Base-by-base conservation (phyloP, 768 basidiomycete genomes). In the Lepiota venenata region DNA sequence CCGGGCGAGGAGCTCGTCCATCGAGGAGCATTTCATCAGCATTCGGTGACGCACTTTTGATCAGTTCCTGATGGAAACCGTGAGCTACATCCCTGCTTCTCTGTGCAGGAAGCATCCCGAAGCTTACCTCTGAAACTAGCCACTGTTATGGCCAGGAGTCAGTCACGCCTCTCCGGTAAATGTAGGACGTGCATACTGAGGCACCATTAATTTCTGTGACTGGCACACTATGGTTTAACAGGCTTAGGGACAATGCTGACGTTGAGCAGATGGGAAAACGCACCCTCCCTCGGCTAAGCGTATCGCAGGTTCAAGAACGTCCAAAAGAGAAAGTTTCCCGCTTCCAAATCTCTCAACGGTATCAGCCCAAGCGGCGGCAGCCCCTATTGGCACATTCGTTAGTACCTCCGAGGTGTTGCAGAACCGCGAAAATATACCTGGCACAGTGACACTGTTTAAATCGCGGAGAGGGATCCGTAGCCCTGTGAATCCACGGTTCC, bases 351-450 rank as follows among this genome's bases (percentile, higher is more conserved):
- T 73, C 56, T 90, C 81, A 32, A 98, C 77, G 0, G 93, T 90
- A 67, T 98, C 97, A 15, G 91, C 75, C 95, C 96, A 98, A 14
- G 93, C 93, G 32, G 93, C 91, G 2, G 95, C 91, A n/a, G 91
- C 88, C 47, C 96, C 94, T 81, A 64, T 61, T 27, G 35, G 22
- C 29, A 22, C 25, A 20, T 2, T 57, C 4, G 35, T 47, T 12
- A 20, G 20, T 18, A 21, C 11, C 11, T 3, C 11, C 10, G 22
- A 21, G 16, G 43, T 54, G 36, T 32, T 3, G 47, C n/a, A n/a
- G 2, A 12, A 15, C 46, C 14, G 32, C n/a, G 22, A 18, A 21
- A 15, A 18, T 27, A 44, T 29, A 58, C 89, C 88, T 61, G 91
- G 91, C 11, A 93, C 91, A 3, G 91, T 92, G n/a, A 93, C 91